A percentile compares a stretch with the other conserved stretches of the same genome.
These are phyloP conservation scores for Boletus vermiculosoides DNA, from an alignment of 768 basidiomycete genomes.

Conservation along the genomic window DNA sequence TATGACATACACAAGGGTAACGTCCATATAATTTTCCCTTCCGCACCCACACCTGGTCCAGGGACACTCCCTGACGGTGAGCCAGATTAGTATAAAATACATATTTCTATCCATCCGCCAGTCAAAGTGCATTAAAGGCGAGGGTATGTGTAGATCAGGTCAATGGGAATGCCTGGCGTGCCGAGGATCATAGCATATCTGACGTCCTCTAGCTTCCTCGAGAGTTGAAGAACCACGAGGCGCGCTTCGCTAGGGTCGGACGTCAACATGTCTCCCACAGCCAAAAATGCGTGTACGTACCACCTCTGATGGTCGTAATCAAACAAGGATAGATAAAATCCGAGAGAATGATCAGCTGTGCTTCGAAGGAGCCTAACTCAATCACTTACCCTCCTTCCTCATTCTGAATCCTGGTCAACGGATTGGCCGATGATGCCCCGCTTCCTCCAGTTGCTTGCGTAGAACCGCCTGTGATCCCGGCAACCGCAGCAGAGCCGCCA, in stretches of 20 bases:
- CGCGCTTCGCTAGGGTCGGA: conserved; percentile 70
- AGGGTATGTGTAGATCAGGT: conserved; percentile 32
- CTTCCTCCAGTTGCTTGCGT: conserved; percentile 42
- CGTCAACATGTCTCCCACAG: conserved; percentile 25
- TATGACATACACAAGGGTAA: conserved; percentile 26
- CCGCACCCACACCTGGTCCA: conserved; percentile 22
- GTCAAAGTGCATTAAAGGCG: conserved; percentile 22
- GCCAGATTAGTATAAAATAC: conserved; percentile 32
- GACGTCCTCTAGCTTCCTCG: conserved; percentile 46
- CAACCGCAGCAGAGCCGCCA: conserved; percentile 56
- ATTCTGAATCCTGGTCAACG: conserved; percentile 72
- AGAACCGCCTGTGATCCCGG: conserved; percentile 40
- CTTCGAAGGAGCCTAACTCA: conserved; percentile 13
- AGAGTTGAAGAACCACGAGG: conserved; percentile 92
- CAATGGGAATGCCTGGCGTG: conserved; percentile 10
- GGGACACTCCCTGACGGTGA: conserved; percentile 18
- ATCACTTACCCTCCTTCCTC: conserved; percentile 69
- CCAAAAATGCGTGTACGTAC: conserved; percentile 27
- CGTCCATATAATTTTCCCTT: conserved; percentile 25
- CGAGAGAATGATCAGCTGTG: conserved; percentile 19
- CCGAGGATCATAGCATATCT: conserved; percentile 14
- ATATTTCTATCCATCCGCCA: conserved; percentile 12
- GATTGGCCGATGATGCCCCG: conserved; percentile 55
- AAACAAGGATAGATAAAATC: conserved; percentile 13
- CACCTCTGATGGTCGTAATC: conserved; percentile 31